Percentiles rank a stretch among this genome's conserved stretches.
These are phyloP conservation scores for Backusella macrospora DNA, from an alignment of 192 early-diverging fungal species.

Conservation along the genomic window DNA sequence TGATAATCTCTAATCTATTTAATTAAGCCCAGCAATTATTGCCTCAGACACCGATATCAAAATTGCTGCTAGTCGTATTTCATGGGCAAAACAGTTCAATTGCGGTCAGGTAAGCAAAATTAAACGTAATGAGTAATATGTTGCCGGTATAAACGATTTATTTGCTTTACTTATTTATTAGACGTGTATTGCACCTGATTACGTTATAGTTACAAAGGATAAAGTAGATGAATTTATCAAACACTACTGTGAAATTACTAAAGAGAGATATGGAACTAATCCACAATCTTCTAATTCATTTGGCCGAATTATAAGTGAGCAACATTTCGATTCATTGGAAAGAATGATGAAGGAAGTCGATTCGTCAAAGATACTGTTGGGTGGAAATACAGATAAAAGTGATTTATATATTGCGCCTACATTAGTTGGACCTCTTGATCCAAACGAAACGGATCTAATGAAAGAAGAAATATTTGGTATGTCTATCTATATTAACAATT, in stretches of 20 bases:
- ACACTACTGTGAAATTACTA: conserved; percentile 39
- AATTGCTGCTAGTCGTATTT: conserved; percentile 68
- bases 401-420: conserved; percentile 81
- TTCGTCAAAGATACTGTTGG: conserved; percentile 56
- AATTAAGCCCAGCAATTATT: conserved; percentile 60
- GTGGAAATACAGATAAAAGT: conserved; percentile 60
- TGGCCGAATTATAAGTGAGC: conserved; percentile 63
- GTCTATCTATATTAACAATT: not conserved
- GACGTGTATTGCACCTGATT: conserved; percentile 80
- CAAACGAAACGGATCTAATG: conserved; percentile 65
- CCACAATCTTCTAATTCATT: conserved; percentile 47
- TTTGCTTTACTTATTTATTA: conserved; percentile 35
- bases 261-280: conserved; percentile 46
- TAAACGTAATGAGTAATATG: not conserved
- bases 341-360: conserved; percentile 47
- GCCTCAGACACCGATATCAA: conserved; percentile 66
- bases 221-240: conserved; percentile 51
- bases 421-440: conserved; percentile 70
- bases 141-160: not conserved
- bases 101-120: conserved; percentile 69
- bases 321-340: conserved; percentile 63
- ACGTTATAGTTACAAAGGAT: conserved; percentile 59
- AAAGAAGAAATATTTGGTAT: conserved; percentile 85
- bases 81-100: conserved; percentile 84
- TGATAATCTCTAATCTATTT: not conserved